Evolutionary conservation across 1,284 basidiomycete species (phyloP), one percentile per base, ranked within the genome.

Genomic region (Gomphus bonarii): DNA sequence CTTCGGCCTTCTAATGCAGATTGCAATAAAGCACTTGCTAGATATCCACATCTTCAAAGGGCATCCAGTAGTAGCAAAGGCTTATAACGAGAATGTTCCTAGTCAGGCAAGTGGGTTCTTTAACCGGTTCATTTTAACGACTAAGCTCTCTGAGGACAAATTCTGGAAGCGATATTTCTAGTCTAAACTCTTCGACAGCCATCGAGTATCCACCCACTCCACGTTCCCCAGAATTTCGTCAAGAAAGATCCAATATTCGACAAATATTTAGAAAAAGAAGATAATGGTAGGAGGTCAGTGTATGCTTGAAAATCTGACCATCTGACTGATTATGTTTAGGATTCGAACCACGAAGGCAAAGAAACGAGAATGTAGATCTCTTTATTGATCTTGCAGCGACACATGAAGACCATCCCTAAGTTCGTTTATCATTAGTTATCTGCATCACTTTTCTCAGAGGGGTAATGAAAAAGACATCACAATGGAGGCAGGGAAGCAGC

Each of bases 41-140:
- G n/a, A n/a, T n/a, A n/a, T n/a, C n/a, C n/a, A 98, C 66, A 93
- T 99, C 50, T 99, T 99, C 65, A 94, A 97, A 63, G 95, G 97
- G 73, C 98, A 95, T 66, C 95, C 97, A 1, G 87, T 97, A 35
- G 91, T 99, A 7, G 84, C 87, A 50, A 88, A 84, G 66, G 95
- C 94, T 1, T 97, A 95, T 67, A 85, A 77, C 59, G 94, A 97
- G 66, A 93, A 95, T 63, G 95, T 99, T 0, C 95, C 95, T 1
- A 76, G 72, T 58, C 87, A 89, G 72, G 91, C 88, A 70, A 59
- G 73, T 47, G 36, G 25, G 25, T 28, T 57, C 38, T 48, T 57
- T 47, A 61, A 50, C 58, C 28, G 14, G 58, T 56, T 43, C 59
- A 58, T 60, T 40, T 33, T 58, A 36, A 60, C 40, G 50, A 49